Evolutionary conservation across 108 stramenopile genomes (phyloP), one percentile per base, ranked within the genome.

Genomic region (Skeletonema potamos): DNA sequence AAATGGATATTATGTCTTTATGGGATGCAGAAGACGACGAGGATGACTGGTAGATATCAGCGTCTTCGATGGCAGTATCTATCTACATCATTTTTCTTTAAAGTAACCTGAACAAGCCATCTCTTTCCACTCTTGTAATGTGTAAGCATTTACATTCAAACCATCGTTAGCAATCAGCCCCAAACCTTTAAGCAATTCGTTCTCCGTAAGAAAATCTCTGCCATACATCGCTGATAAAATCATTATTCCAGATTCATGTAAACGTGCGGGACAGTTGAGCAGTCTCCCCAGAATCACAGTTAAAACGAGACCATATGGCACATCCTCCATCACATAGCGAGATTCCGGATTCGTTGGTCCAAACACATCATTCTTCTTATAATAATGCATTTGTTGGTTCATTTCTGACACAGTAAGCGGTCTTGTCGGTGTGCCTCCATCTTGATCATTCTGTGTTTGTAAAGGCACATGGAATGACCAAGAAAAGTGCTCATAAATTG

Each of bases 171-270:
- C 36, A 2, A 66, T 68, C 24, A 86, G 55, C 1, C 83, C 76
- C 39, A 89, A 70, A 26, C 76, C 86, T 22, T 72, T 36, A 17
- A 89, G 68, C 17, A 89, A 28, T 13, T 85, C 88, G 63, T 89
- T 89, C 62, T 89, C 86, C 5, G 24, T 48, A 58, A 77, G 69
- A 44, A 89, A 89, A 73, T 89, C 82, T 28, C 84, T 63, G 15
- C 86, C 88, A 65, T 87, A 89, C 86, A 89, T 86, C 30, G 86
- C 79, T 13, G 85, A 85, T 4, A 85, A 26, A 20, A 89, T 83
- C 26, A 58, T 29, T 17, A 89, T 68, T 18, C 88, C 88, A 24
- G 86, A 68, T 61, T 85, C 84, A 56, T 89, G 88, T 34, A 89
- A 67, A 0, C 64, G 28, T 18, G 88, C 88, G 11, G 88, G 88